Evolutionary conservation across 225 moss, liverwort and hornwort genomes (phyloP), one percentile per base, ranked within the genome.

Genomic region (Ulota crispa): DNA sequence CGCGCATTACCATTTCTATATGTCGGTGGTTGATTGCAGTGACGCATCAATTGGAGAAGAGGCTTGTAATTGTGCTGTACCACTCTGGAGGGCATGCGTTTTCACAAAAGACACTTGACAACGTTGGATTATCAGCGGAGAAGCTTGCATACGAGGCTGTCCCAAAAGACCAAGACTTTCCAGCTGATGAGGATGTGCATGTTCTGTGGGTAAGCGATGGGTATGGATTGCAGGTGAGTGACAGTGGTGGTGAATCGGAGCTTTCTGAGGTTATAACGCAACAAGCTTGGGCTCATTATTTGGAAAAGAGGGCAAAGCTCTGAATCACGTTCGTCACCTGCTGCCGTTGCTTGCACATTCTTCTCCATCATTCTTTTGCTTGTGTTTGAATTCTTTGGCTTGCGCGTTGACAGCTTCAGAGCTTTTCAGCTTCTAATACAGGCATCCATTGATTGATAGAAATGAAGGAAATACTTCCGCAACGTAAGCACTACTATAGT

Each of bases 101-200:
- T 65, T 26, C 82, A 31, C 70, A 82, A 54, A 86, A 74, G 64
- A 56, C 79, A 31, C 90, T 90, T 64, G 68, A 63, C n/a, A 78
- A 73, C 74, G 68, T 78, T 54, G 80, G 79, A 3, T 69, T 85
- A 27, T 84, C 88, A 21, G 88, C 90, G 15, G 86, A 88, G 72
- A 83, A 85, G 80, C 82, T 91, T 69, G 90, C 90, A 27, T 85
- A 77, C 54, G 88, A 88, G 75, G 82, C 90, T 77, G 81, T 88
- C 37, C 90, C 90, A 4, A 86, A 90, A 69, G 88, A 90, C 83
- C 78, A 88, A 68, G 88, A 90, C 13, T 88, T 90, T 27, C 90
- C 88, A 12, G 80, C 88, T 28, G 84, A 86, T 53, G 86, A 86
- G 50, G 90, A 91, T 61, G 74, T 91, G 79, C 77, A 86, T 72